These are phyloP conservation scores for Elsinoe arachidis DNA, from an alignment of 2,329 filamentous ascomycete species.

Conservation along the genomic window DNA sequence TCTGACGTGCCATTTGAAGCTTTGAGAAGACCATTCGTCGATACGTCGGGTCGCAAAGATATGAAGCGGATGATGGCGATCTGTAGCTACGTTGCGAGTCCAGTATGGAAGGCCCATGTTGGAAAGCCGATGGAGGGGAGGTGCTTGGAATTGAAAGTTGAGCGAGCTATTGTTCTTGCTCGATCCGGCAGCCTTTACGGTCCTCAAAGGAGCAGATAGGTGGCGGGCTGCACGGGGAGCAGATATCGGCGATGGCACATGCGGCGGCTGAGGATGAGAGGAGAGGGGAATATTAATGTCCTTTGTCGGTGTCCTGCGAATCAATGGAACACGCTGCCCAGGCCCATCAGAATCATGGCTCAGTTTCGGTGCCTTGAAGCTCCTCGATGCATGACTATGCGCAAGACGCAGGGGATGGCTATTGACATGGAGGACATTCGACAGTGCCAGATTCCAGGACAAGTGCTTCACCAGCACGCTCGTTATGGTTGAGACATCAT, in stretches of 20 bases:
- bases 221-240: neutral
- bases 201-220: neutral
- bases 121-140: slow-evolving; percentile 18
- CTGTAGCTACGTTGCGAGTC: slow-evolving; percentile 19
- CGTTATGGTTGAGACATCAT: neutral
- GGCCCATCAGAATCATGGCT: too few species aligned
- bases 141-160: slow-evolving; percentile 16
- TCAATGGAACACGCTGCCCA: too few species aligned
- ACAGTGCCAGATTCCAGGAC: neutral
- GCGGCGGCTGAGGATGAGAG: neutral
- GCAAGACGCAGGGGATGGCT: too few species aligned
- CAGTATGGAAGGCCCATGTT: slow-evolving; percentile 22
- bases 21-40: slow-evolving; percentile 25
- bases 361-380: too few species aligned
- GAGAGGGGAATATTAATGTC: neutral
- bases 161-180: neutral
- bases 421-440: neutral
- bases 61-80: slow-evolving; percentile 24
- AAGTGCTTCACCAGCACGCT: neutral
- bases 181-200: too few species aligned
- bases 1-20: slow-evolving; percentile 42
- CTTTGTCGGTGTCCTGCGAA: neutral
- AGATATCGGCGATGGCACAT: neutral
- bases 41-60: slow-evolving; percentile 26
- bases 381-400: too few species aligned